Conservation (phyloP, 352 stramenopile species). For the Pythium biforme region DNA sequence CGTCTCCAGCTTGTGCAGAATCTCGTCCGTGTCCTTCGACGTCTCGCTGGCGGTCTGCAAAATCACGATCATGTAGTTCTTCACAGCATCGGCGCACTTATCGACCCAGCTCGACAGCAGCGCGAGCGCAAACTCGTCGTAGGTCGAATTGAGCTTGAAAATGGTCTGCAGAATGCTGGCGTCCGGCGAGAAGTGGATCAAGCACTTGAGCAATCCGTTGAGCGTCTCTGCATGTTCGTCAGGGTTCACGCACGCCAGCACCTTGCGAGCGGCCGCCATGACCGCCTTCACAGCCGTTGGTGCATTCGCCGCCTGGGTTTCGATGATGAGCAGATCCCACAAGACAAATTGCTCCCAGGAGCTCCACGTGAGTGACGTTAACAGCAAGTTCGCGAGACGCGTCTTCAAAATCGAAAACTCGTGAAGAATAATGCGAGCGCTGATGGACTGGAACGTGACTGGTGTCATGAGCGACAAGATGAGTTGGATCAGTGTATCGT, state of each 20-base stretch:
- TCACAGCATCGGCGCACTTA: slow-evolving; percentile 60
- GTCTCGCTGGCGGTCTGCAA: slow-evolving; percentile 36
- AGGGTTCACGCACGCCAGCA: slow-evolving; percentile 71
- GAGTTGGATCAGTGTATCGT: slow-evolving; percentile 66
- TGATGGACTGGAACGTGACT: slow-evolving; percentile 54
- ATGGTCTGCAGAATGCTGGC: slow-evolving; percentile 66
- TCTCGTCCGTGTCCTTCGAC: slow-evolving; percentile 47
- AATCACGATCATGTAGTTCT: slow-evolving; percentile 49
- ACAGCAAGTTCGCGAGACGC: slow-evolving; percentile 64
- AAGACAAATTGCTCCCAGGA: slow-evolving; percentile 82
- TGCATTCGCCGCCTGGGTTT: slow-evolving; percentile 51
- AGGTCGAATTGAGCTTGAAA: slow-evolving; percentile 64
- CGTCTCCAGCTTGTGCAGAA: slow-evolving; percentile 63
- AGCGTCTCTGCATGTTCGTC: slow-evolving; percentile 71
- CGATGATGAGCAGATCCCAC: slow-evolving; percentile 75
- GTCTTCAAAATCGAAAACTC: slow-evolving; percentile 76
- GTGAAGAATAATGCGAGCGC: slow-evolving; percentile 59
- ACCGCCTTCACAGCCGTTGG: slow-evolving; percentile 40
- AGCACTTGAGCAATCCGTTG: slow-evolving; percentile 71
- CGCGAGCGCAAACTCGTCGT: slow-evolving; percentile 67
- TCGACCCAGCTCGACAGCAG: slow-evolving; percentile 71
- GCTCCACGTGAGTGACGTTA: slow-evolving; percentile 78
- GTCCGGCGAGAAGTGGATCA: slow-evolving; percentile 71
- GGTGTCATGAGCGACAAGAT: slow-evolving; percentile 64
- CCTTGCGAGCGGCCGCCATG: slow-evolving; percentile 72